Evolutionary conservation across 192 early-diverging fungal species (phyloP).

Genomic region (Podila epigama): DNA sequence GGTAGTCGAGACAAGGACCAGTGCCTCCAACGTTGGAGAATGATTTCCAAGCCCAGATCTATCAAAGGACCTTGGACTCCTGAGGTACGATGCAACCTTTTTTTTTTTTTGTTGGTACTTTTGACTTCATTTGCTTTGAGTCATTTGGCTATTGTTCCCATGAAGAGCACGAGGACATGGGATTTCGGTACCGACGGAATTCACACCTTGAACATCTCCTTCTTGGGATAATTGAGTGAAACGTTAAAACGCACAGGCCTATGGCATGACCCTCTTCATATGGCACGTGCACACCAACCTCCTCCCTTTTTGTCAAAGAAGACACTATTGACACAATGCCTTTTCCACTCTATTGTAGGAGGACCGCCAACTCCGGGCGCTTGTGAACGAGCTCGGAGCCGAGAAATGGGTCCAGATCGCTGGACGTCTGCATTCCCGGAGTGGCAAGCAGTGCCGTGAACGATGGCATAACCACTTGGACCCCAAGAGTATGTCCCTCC

Average conservation of each 20-base stretch:
- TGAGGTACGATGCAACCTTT: slow-evolving; percentile 14
- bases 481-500: slow-evolving; percentile 32
- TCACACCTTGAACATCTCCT: too few species aligned
- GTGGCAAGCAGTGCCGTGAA: slow-evolving; percentile 47
- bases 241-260: too few species aligned
- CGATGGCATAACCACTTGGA: slow-evolving; percentile 49
- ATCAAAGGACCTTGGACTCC: slow-evolving; percentile 51
- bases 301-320: too few species aligned
- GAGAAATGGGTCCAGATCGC: slow-evolving; percentile 48
- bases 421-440: slow-evolving; percentile 31
- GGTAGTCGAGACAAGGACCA: slow-evolving; percentile 48
- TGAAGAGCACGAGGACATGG: too few species aligned
- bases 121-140: not conserved
- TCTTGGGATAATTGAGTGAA: too few species aligned
- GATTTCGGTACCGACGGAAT: too few species aligned
- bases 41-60: slow-evolving; percentile 49
- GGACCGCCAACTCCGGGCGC: slow-evolving; percentile 35
- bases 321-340: too few species aligned
- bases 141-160: too few species aligned
- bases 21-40: slow-evolving; percentile 49
- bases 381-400: slow-evolving; percentile 43
- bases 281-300: too few species aligned
- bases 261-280: too few species aligned
- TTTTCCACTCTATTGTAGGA: slow-evolving; percentile 10
- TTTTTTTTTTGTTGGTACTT: not conserved